Evolutionary conservation across 1,139 yeast species (phyloP), one percentile per base, ranked within the genome.

Genomic region (Yamadazyma friedrichii): DNA sequence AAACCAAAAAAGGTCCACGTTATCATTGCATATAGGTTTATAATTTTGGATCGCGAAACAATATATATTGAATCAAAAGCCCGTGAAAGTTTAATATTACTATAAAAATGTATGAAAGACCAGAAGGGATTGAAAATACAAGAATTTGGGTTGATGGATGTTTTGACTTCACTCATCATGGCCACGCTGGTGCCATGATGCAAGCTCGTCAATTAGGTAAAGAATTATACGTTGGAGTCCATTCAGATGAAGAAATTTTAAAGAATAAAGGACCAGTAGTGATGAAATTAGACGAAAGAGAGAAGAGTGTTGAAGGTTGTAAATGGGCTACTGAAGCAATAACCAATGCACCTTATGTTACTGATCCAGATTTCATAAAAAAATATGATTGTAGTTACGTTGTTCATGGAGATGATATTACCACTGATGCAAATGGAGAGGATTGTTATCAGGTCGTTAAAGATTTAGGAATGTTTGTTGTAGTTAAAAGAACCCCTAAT

Each of bases 381-480:
- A 52, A 69, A 30, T 79, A 78, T 56, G 81, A 78, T 8, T 93
- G 98, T 65, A 66, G 78, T 53, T 93, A 83, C 58, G 98, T 93
- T 15, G 96, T 93, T 10, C 98, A 93, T 60, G 98, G 98, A 5
- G 98, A 93, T 62, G 98, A 93, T 58, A 89, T 93, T 52, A 93
- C 98, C 24, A 86, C 96, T 1, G 98, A 93, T 62, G 96, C 96
- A 25, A 76, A 88, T 55, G 98, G 98, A 0, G 81, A 88, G 43
- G 98, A 93, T 63, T 88, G 97, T 55, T 93, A 93, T 64, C 85
- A 84, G 48, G 73, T 62, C 17, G 88, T 91, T 47, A 91, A 91
- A 61, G 91, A 88, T 42, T 65, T 81, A 59, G 96, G 95, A n/a
- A 68, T 91, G 52, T 88, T 91, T 61, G 77, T 84, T 27, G 91